Base-by-base conservation (phyloP, 495 filamentous ascomycete species). In the Penicillium cosmopolitanum region DNA sequence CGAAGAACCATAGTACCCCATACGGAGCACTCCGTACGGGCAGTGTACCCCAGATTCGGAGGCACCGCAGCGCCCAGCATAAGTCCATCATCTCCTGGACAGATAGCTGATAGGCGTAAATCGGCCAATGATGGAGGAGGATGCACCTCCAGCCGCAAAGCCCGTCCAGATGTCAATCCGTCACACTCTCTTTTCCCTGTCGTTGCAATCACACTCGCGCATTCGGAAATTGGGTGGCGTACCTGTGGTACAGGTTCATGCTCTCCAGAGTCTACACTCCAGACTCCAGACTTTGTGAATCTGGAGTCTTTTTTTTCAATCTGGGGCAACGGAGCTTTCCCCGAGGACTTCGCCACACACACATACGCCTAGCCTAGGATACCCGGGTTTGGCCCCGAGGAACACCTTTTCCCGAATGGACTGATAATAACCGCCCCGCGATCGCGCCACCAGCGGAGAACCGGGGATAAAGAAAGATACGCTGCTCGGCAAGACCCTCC, bases 391-490 rank as follows among this genome's bases (percentile, higher is more conserved):
- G 21, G 19, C 35, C 35, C 35, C 35, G 13, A 38, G 6, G 35
- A 38, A 38, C 35, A 12, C 10, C 35, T 12, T 43, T 43, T 43
- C 40, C 40, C 40, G 40, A 43, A 43, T 43, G 15, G n/a, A 16
- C 40, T 43, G 40, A 43, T 43, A 18, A 43, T 43, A 43, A 43
- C 40, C 18, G 44, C 44, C 44, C 44, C 44, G 44, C 44, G 44
- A 48, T 48, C 21, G 44, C 44, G 44, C 44, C 44, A 48, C 21
- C 9, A 9, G 28, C 47, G 18, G 54, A 38, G 28, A 44, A 12
- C 44, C n/a, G 15, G 44, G 70, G 68, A 71, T 64, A 67, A 67
- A 66, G 63, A 68, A 66, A 71, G 68, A 69, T 64, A 72, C 66
- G 64, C 53, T 55, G 57, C 50, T 66, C 63, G 56, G 66, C 57